Conservation (phyloP, 305 asterid species). For the Coffea humblotiana region DNA sequence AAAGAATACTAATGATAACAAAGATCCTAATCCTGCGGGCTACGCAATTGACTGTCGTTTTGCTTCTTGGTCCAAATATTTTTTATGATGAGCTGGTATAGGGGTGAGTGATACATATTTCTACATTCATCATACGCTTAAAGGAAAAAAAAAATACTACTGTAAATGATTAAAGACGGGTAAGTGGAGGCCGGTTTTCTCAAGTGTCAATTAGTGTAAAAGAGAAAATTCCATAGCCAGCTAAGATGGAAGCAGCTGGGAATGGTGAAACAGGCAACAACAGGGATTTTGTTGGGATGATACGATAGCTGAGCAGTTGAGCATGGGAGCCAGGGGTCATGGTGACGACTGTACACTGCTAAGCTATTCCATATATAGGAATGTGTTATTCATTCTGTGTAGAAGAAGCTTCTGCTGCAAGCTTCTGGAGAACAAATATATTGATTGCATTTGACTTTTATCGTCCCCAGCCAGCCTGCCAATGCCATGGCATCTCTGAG, state of each 20-base stretch:
- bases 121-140: neutral
- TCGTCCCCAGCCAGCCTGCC: neutral
- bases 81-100: neutral
- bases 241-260: neutral
- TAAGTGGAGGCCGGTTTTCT: neutral
- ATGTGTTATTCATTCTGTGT: neutral
- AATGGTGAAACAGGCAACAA: neutral
- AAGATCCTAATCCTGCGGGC: conserved; percentile 13
- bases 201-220: neutral
- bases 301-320: neutral
- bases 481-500: conserved; percentile 2
- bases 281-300: neutral
- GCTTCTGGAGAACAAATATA: neutral
- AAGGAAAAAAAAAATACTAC: too few species aligned
- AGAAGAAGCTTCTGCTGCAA: neutral
- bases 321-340: neutral
- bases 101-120: neutral
- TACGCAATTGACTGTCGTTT: conserved; percentile 20
- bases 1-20: neutral
- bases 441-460: neutral
- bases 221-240: conserved; percentile 6
- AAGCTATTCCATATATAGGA: neutral
- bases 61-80: neutral
- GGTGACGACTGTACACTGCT: neutral
- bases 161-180: neutral